phyloP scores from a whole-genome alignment of 108 stramenopile genomes.

The Stephanodiscus minutulus region DNA sequence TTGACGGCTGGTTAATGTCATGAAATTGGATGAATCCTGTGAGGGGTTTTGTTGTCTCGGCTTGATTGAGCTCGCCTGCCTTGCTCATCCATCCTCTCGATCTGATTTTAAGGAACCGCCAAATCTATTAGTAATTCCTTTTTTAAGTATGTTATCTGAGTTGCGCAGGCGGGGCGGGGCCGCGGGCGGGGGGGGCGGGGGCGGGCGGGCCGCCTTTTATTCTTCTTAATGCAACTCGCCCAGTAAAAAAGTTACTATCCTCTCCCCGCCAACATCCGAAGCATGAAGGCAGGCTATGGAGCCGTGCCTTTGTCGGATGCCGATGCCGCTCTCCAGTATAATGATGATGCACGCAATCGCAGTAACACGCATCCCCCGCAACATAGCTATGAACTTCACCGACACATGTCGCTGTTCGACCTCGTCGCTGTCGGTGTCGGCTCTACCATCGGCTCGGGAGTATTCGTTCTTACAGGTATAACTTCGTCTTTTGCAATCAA shows the following conservation, averaged over 20 bases:
- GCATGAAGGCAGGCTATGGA: conserved; percentile 13
- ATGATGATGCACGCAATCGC: not conserved
- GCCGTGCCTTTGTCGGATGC: not conserved
- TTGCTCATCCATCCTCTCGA: too few relatives aligned
- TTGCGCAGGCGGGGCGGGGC: too few relatives aligned
- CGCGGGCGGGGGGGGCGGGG: too few relatives aligned
- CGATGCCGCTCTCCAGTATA: not conserved
- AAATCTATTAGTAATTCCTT: too few relatives aligned
- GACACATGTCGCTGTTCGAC: conserved; percentile 55
- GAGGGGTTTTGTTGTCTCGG: too few relatives aligned
- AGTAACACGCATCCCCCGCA: not conserved
- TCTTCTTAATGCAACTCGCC: not conserved
- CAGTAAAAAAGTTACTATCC: not conserved
- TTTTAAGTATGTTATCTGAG: too few relatives aligned
- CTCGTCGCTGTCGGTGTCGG: conserved; percentile 58
- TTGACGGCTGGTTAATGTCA: not conserved
- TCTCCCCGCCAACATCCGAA: too few relatives aligned
- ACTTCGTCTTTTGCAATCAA: not conserved
- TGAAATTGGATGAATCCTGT: too few relatives aligned
- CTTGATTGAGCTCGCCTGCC: too few relatives aligned
- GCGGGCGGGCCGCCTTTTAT: too few relatives aligned
- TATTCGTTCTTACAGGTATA: conserved; percentile 44
- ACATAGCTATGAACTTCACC: conserved; percentile 19
- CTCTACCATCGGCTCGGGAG: conserved; percentile 53
- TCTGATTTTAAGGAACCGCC: too few relatives aligned